Conservation (phyloP, 1,284 basidiomycete species). For the Blastosporella zonata region DNA sequence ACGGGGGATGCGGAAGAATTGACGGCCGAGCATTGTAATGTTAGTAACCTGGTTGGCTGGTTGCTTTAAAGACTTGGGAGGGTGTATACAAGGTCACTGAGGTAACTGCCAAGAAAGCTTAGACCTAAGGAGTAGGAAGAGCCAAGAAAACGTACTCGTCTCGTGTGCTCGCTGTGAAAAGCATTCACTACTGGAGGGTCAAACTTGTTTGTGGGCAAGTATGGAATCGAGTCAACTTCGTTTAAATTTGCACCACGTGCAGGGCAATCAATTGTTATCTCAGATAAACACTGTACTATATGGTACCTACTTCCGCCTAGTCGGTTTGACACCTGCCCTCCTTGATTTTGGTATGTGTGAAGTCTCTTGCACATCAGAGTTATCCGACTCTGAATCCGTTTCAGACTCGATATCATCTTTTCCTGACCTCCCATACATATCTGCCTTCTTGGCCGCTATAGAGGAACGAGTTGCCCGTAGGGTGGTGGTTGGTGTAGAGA, state of each 20-base stretch:
- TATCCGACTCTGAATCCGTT: slow-evolving; percentile 38
- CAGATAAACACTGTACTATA: no score
- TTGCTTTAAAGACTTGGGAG: slow-evolving; percentile 57
- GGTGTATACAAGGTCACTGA: slow-evolving; percentile 83
- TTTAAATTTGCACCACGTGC: slow-evolving; percentile 19
- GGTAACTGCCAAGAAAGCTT: slow-evolving; percentile 52
- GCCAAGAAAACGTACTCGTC: slow-evolving; percentile 62
- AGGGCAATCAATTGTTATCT: neutral
- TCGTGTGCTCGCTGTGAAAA: slow-evolving; percentile 78
- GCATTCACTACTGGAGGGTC: slow-evolving; percentile 57
- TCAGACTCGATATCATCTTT: slow-evolving; percentile 37
- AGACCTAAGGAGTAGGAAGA: slow-evolving; percentile 11
- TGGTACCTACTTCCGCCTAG: slow-evolving; percentile 14
- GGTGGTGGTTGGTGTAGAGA: slow-evolving; percentile 28
- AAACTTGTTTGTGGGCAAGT: slow-evolving; percentile 22
- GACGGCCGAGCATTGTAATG: slow-evolving; percentile 54
- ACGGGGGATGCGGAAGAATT: slow-evolving; percentile 46
- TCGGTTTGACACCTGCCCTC: slow-evolving; percentile 43
- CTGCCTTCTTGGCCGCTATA: slow-evolving; percentile 25
- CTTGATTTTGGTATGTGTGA: slow-evolving; percentile 60
- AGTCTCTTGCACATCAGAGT: slow-evolving; percentile 36
- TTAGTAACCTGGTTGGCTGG: slow-evolving; percentile 28
- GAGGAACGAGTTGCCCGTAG: slow-evolving; percentile 25
- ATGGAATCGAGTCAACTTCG: slow-evolving; percentile 13
- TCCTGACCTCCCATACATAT: slow-evolving; percentile 31